These are phyloP conservation scores for Lenzites betulinus DNA, from an alignment of 768 basidiomycete species.

Conservation along the genomic window DNA sequence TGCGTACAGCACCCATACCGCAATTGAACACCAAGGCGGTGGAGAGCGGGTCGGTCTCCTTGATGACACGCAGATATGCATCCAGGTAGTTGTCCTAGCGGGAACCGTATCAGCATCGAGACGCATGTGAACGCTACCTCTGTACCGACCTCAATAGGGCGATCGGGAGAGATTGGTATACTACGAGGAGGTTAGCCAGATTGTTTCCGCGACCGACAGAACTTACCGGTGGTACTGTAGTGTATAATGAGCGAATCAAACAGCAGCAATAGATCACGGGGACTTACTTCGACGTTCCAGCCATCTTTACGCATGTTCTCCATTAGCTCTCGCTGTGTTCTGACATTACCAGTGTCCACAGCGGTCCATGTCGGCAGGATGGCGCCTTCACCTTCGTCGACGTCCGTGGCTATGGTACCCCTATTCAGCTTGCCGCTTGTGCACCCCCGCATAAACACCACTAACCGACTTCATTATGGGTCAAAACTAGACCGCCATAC, in stretches of 20 bases:
- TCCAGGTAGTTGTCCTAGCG: slow-evolving; percentile 95
- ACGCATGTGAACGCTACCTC: background rate
- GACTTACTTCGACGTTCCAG: slow-evolving; percentile 83
- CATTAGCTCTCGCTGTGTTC: slow-evolving; percentile 87
- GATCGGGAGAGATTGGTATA: slow-evolving; percentile 93
- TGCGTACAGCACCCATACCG: slow-evolving; percentile 95
- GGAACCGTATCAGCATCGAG: background rate
- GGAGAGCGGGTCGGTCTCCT: slow-evolving; percentile 71
- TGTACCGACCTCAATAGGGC: slow-evolving; percentile 76
- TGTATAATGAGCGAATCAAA: background rate
- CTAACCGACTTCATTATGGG: slow-evolving; percentile 89
- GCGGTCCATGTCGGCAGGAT: slow-evolving; percentile 94
- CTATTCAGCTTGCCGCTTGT: no score
- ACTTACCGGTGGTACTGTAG: slow-evolving; percentile 73
- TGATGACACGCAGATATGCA: slow-evolving; percentile 84
- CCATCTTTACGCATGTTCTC: slow-evolving; percentile 74
- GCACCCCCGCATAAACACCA: background rate
- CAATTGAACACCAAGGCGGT: slow-evolving; percentile 93
- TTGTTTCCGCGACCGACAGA: background rate
- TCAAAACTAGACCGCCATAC: slow-evolving; percentile 87
- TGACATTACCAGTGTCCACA: slow-evolving; percentile 81
- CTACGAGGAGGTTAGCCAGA: slow-evolving; percentile 38
- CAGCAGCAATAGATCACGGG: no score
- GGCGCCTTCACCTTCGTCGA: slow-evolving; percentile 70
- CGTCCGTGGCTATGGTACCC: slow-evolving; percentile 34